Evolutionary conservation across 345 rosid species (phyloP), one percentile per base, ranked within the genome.

Genomic region (Gynandropsis gynandra): DNA sequence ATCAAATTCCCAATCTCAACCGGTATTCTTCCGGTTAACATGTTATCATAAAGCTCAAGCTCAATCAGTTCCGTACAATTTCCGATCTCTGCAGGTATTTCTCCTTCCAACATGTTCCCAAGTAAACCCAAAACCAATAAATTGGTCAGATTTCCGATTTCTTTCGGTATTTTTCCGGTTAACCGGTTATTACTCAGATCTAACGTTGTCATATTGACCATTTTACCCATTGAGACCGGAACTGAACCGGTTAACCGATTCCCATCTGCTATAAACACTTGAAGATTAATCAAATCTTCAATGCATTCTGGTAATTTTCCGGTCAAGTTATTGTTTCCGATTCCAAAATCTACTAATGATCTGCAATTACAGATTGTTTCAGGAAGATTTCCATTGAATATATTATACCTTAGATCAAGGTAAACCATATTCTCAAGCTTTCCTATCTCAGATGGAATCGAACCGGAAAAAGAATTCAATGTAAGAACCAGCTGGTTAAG

Each of bases 81-180:
- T 10, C 89, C 80, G n/a, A 81, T 60, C 52, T 77, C 85, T 38
- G 70, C 47, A 0, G 97, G 93, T 66, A 89, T 80, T 47, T 65
- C 50, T 16, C 97, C 95, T 9, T 21, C 63, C 16, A 89, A 57
- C 35, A 72, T 58, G 61, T 89, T 89, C n/a, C 52, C 21, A 17
- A 54, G 39, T 61, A 89, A 51, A 15, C 9, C 36, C 17, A 85
- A 65, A 50, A 56, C 32, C 13, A 47, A 53, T 61, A 89, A 72
- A 47, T 72, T 81, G 3, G 72, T 70, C 68, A 89, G 65, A 16
- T 85, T 85, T 52, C 95, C 97, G 4, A 81, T 62, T 50, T 75
- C 77, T 52, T 67, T 64, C 7, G 97, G 93, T 53, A 89, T 67
- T 29, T 43, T 42, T 39, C 89, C 95, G 0, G 80, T 76, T 33